Conservation (phyloP, 2,329 filamentous ascomycete species). For the Fusarium papillatum region DNA sequence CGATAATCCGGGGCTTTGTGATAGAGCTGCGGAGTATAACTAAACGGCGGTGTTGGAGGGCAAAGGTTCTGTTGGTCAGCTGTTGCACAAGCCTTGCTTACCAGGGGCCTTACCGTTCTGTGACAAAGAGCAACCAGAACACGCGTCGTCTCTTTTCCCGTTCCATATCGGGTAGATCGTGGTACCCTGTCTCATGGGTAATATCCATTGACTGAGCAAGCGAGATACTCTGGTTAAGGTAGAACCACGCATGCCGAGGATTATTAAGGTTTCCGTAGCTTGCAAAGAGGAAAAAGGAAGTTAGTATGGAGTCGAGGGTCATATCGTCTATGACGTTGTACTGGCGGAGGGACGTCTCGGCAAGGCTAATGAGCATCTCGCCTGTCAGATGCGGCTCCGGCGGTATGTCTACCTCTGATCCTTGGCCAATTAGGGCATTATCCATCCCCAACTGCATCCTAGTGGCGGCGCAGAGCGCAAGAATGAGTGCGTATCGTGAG, state of each 20-base stretch:
- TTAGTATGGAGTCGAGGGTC: conserved; percentile 43
- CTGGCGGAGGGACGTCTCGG: conserved; percentile 44
- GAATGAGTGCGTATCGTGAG: conserved; percentile 46
- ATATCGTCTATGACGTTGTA: conserved; percentile 45
- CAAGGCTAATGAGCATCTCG: conserved; percentile 42
- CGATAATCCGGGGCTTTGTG: conserved; percentile 47
- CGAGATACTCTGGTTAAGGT: conserved; percentile 48
- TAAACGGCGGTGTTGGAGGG: conserved; percentile 45
- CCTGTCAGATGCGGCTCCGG: conserved; percentile 38
- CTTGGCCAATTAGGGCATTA: conserved; percentile 8
- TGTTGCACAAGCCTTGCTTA: background rate
- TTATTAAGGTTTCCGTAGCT: conserved; percentile 49
- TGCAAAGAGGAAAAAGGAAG: conserved; percentile 48
- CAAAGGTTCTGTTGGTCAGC: conserved; percentile 43
- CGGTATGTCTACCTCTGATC: conserved; percentile 29
- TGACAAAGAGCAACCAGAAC: conserved; percentile 52
- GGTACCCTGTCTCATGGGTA: conserved; percentile 43
- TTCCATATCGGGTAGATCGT: conserved; percentile 37
- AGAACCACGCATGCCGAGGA: conserved; percentile 47
- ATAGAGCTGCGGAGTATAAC: conserved; percentile 48
- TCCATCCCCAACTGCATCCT: conserved; percentile 47
- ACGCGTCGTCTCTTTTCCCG: conserved; percentile 45
- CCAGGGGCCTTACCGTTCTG: conserved; percentile 41
- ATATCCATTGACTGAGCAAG: conserved; percentile 44
- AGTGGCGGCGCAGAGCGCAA: conserved; percentile 46